These are phyloP conservation scores for Annulohypoxylon maeteangense DNA, from an alignment of 495 filamentous ascomycete genomes.

Conservation along the genomic window DNA sequence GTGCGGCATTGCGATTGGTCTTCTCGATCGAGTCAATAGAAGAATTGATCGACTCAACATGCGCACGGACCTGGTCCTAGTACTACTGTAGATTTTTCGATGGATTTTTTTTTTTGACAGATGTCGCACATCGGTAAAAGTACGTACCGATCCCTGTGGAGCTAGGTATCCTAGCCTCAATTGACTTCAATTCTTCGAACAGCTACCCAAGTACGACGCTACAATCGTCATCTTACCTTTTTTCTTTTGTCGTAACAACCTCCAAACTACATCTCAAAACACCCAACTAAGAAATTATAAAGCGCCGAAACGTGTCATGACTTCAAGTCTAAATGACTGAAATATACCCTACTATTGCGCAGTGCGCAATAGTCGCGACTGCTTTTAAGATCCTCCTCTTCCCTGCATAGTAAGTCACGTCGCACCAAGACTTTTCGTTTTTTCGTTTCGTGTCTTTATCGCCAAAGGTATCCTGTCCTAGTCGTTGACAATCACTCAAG, in stretches of 20 bases:
- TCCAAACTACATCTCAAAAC: neutral
- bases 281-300: neutral
- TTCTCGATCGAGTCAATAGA: constrained; percentile 18
- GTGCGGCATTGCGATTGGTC: constrained; percentile 7
- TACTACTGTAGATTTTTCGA: neutral
- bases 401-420: constrained; percentile 87
- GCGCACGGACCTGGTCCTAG: constrained; percentile 21
- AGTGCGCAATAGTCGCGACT: constrained; percentile 86
- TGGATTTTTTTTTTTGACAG: constrained; percentile 27
- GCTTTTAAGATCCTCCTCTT: constrained; percentile 95
- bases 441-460: neutral
- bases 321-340: constrained; percentile 72
- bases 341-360: constrained; percentile 82
- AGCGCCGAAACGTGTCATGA: constrained; percentile 18
- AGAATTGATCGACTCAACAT: constrained; percentile 17
- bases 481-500: constrained; percentile 57
- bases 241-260: neutral
- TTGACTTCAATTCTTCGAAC: constrained; percentile 46
- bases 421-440: neutral
- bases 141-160: constrained; percentile 41
- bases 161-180: constrained; percentile 43
- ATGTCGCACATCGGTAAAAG: constrained; percentile 44
- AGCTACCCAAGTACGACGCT: constrained; percentile 13
- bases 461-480: neutral
- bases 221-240: constrained; percentile 7